Evolutionary conservation across 805 yeast species (phyloP).

Genomic region (Kodamaea restingae): DNA sequence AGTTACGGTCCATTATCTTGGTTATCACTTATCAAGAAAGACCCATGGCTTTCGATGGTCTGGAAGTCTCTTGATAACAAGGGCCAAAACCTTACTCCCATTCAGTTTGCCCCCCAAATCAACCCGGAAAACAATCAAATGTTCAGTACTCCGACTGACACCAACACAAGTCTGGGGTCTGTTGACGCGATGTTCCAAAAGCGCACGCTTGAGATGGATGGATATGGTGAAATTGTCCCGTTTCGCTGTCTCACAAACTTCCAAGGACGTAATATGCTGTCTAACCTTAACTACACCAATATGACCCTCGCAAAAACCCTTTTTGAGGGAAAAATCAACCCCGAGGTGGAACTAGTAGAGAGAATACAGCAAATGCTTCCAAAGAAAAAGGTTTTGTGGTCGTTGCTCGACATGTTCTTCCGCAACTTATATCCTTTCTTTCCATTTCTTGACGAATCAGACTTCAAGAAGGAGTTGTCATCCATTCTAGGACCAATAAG

Average conservation of each 20-base stretch:
- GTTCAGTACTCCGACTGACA: constrained; percentile 1
- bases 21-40: constrained; percentile 35
- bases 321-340: constrained; percentile 27
- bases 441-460: constrained; percentile 62
- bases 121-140: constrained; percentile 10
- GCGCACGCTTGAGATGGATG: constrained; percentile 30
- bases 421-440: constrained; percentile 56
- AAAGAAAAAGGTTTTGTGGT: constrained; percentile 50
- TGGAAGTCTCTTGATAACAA: constrained; percentile 28
- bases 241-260: constrained; percentile 14
- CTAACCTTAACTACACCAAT: constrained; percentile 6
- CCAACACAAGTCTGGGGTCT: not conserved
- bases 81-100: constrained; percentile 18
- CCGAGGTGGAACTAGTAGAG: constrained; percentile 37
- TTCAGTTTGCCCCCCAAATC: constrained; percentile 12
- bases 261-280: constrained; percentile 6
- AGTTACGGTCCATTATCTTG: constrained; percentile 39
- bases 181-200: constrained; percentile 24
- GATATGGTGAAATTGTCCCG: constrained; percentile 30
- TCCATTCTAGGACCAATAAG: constrained; percentile 41
- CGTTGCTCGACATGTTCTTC: constrained; percentile 56
- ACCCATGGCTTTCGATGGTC: constrained; percentile 27
- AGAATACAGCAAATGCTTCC: constrained; percentile 47
- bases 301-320: constrained; percentile 32
- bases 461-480: constrained; percentile 41